These are phyloP conservation scores for Apiotrichum laibachii DNA, from an alignment of 1,284 basidiomycete species.

Conservation along the genomic window DNA sequence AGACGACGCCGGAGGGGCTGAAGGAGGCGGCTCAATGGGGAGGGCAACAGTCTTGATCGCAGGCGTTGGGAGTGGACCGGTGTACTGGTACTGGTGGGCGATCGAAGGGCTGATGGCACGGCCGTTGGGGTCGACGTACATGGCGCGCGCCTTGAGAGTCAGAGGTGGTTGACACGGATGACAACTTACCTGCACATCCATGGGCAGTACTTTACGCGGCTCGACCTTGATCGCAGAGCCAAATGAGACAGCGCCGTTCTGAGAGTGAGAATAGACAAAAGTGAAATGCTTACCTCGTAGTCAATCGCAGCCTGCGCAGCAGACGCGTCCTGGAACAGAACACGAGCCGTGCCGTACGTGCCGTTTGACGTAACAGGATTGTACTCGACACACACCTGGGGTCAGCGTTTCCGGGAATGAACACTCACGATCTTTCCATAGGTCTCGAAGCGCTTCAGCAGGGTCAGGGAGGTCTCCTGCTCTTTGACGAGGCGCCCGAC, in stretches of 20 bases:
- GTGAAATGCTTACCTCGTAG: conserved; percentile 29
- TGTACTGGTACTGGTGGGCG: conserved; percentile 25
- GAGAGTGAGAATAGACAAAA: background rate
- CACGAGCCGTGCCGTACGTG: conserved; percentile 28
- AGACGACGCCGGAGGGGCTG: background rate
- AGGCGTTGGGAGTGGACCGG: conserved; percentile 10
- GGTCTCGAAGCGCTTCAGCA: conserved; percentile 32
- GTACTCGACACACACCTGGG: conserved; percentile 31
- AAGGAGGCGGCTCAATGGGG: background rate
- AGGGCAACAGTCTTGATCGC: background rate
- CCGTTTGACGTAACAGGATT: conserved; percentile 16
- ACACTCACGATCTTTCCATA: conserved; percentile 38
- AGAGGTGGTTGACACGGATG: background rate
- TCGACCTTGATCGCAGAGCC: conserved; percentile 35
- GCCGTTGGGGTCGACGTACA: conserved; percentile 31
- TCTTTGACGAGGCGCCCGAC: conserved; percentile 33
- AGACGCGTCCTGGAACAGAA: conserved; percentile 28
- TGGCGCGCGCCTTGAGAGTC: conserved; percentile 17
- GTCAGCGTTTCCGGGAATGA: background rate
- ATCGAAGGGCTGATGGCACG: conserved; percentile 34
- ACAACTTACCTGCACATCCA: conserved; percentile 33
- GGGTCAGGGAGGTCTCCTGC: conserved; percentile 24
- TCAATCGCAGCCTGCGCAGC: conserved; percentile 30
- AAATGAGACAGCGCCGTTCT: conserved; percentile 31
- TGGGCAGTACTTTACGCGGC: conserved; percentile 28